phyloP scores from a whole-genome alignment of 2,329 filamentous ascomycete species.

The Chaetomium sp. region DNA sequence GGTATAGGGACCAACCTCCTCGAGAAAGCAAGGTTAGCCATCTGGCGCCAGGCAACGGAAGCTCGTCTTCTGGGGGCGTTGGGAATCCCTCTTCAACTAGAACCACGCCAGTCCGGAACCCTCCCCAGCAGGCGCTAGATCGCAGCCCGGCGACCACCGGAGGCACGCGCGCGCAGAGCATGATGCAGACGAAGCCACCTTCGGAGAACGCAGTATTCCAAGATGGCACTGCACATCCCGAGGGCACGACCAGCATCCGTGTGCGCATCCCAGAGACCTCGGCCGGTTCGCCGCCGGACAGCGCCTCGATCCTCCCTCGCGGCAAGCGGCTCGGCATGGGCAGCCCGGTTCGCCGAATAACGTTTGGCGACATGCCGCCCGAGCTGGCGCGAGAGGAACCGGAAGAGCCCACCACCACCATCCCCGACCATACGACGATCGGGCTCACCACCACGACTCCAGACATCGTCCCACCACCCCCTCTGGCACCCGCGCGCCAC shows the following conservation, averaged over 20 bases:
- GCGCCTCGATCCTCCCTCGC: background rate
- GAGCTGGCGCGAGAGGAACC: background rate
- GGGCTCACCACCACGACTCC: background rate
- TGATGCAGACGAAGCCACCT: conserved; percentile 9
- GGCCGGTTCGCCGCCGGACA: background rate
- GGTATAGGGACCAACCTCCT: background rate
- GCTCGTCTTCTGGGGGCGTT: background rate
- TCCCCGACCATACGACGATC: background rate
- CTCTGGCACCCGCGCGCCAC: background rate
- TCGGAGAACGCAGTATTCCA: conserved; percentile 5
- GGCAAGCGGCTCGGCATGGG: background rate
- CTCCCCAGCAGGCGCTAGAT: background rate
- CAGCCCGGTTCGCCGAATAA: conserved; percentile 10
- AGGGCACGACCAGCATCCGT: background rate
- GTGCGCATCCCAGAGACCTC: background rate
- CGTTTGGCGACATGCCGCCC: conserved; percentile 5
- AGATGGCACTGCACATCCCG: background rate
- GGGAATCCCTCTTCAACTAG: background rate
- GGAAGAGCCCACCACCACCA: background rate
- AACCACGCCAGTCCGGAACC: background rate
- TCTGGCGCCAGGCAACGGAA: background rate
- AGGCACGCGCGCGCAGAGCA: background rate
- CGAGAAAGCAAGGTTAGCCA: background rate
- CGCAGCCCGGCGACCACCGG: too few species aligned
- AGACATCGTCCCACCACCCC: background rate